These are phyloP conservation scores for Trichophyton schoenleinii DNA, from an alignment of 2,329 filamentous ascomycete genomes.

Conservation along the genomic window DNA sequence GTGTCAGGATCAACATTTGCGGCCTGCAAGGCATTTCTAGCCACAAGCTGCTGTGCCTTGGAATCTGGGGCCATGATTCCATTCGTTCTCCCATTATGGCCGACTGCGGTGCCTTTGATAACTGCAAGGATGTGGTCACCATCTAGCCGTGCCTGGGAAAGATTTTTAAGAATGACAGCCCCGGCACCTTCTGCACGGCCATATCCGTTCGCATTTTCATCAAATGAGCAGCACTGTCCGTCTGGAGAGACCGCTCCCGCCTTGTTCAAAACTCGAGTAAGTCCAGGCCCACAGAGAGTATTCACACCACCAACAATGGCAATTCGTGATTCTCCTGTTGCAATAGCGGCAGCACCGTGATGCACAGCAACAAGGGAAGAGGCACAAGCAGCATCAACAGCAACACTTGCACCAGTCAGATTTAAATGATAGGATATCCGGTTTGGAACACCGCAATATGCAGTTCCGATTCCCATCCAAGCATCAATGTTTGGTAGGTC, in stretches of 20 bases:
- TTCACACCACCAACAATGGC: conserved; percentile 10
- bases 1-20: conserved; percentile 37
- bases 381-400: conserved; percentile 39
- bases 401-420: conserved; percentile 13
- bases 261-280: conserved; percentile 20
- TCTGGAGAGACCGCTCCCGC: conserved; percentile 51
- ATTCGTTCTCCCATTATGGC: conserved; percentile 24
- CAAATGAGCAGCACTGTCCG: conserved; percentile 40
- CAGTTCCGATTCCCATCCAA: conserved; percentile 1
- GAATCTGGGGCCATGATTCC: conserved; percentile 25
- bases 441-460: conserved; percentile 12
- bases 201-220: conserved; percentile 48
- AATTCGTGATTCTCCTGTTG: conserved; percentile 15
- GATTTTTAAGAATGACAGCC: conserved; percentile 57
- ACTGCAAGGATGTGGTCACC: conserved; percentile 52
- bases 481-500: background rate
- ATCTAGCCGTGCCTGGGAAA: conserved; percentile 60
- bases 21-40: conserved; percentile 16
- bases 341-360: conserved; percentile 13
- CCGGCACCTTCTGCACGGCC: conserved; percentile 51
- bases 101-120: conserved; percentile 31
- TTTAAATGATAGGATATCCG: conserved; percentile 17
- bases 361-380: conserved; percentile 18
- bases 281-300: conserved; percentile 11
- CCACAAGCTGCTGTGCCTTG: conserved; percentile 19